Conservation (phyloP, 2,329 filamentous ascomycete genomes). For the Arthrobotrys sinensis region DNA sequence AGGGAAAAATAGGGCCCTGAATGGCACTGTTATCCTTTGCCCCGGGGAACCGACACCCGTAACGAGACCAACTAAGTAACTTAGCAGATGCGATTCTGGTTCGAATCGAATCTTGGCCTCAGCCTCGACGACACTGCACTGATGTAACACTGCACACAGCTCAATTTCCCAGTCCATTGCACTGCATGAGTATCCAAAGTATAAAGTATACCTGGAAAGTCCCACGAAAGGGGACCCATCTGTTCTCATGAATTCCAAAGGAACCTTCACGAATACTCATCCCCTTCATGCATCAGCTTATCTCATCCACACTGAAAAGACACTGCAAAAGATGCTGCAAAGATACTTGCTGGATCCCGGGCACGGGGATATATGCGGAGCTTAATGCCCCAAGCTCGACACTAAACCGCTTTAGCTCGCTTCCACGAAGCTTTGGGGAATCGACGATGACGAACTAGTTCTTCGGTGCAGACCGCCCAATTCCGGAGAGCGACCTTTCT, state of each 20-base stretch:
- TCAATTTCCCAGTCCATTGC: background rate
- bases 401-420: slow-evolving; percentile 45
- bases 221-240: too few relatives aligned
- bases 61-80: background rate
- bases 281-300: slow-evolving; percentile 1
- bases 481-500: slow-evolving; percentile 39
- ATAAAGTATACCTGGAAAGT: too few relatives aligned
- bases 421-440: slow-evolving; percentile 4
- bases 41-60: background rate
- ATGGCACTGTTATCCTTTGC: background rate
- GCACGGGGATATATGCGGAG: slow-evolving; percentile 48
- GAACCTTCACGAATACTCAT: too few relatives aligned
- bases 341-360: background rate
- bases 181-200: too few relatives aligned
- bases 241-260: too few relatives aligned
- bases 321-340: too few relatives aligned
- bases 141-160: slow-evolving; percentile 5
- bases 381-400: slow-evolving; percentile 6
- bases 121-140: background rate
- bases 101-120: background rate
- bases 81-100: slow-evolving; percentile 1
- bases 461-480: slow-evolving; percentile 9
- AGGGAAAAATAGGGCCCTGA: too few relatives aligned
- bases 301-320: background rate
- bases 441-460: slow-evolving; percentile 17